Base-by-base conservation (phyloP, 176 grass and related monocot genomes). In the Poa pratensis region DNA sequence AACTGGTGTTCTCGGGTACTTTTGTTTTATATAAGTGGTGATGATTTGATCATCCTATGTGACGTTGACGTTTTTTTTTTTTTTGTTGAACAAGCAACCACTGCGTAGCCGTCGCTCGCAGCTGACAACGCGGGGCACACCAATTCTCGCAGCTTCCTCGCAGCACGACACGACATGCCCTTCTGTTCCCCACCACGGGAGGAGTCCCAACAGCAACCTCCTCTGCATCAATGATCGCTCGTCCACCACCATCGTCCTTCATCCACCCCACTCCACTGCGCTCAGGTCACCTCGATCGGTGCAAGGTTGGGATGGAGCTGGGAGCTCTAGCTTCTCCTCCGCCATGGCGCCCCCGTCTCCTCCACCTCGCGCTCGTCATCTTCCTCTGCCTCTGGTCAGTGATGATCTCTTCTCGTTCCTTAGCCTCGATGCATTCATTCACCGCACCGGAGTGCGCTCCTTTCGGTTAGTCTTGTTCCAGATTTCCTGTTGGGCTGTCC, bases 361-460 rank as follows among this genome's bases (percentile, higher is more conserved):
- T 57, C 35, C 65, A 26, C 76, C 22, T 1, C 42, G 52, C 62
- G 5, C 13, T 82, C 70, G 39, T 71, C 83, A 0, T 57, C 20
- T 9, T 76, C 18, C 16, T 82, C 80, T 59, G 66, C 52, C 51
- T 81, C 28, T 70, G 88, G 88, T 90, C 78, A 54, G 88, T 46
- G 69, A 24, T 5, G 57, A 5, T 42, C 68, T 9, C 27, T 30
- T 51, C 75, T 52, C 5, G 10, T 9, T n/a, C 34, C 8, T 34
- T 11, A 3, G 17, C 35, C 34, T 24, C 23, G 57, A 23, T 17
- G 14, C 19, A 16, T 52, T 4, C 42, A 43, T 43, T 43, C 8
- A 9, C 7, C 42, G 42, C 42, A 43, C 9, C 40, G 39, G 4
- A 11, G 60, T 78, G 18, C 30, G 30, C 30, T 3, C 55, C 8